Conservation (phyloP, 2,329 filamentous ascomycete genomes). For the Penicillium sp. region DNA sequence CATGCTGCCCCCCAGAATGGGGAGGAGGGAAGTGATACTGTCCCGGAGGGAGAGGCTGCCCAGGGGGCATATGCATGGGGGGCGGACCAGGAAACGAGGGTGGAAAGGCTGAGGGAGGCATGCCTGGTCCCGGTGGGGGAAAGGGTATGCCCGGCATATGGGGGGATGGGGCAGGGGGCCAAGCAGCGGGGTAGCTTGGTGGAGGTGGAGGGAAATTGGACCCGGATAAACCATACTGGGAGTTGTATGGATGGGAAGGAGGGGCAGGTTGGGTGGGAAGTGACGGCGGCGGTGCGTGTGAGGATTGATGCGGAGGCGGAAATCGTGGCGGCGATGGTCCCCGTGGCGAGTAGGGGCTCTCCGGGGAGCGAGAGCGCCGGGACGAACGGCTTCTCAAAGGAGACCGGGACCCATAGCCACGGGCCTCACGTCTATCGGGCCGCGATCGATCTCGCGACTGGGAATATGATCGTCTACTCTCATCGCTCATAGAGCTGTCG, state of each 20-base stretch:
- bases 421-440: constrained; percentile 18
- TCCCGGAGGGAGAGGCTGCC: constrained; percentile 31
- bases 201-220: constrained; percentile 29
- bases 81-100: constrained; percentile 26
- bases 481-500: constrained; percentile 33
- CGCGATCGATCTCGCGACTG: constrained; percentile 32
- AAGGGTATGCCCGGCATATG: constrained; percentile 26
- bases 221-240: constrained; percentile 13
- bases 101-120: constrained; percentile 24
- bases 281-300: constrained; percentile 16
- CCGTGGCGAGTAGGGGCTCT: constrained; percentile 35
- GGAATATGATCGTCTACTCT: constrained; percentile 30
- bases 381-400: constrained; percentile 27
- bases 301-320: constrained; percentile 22
- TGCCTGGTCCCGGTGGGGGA: constrained; percentile 16
- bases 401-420: constrained; percentile 28
- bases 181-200: constrained; percentile 35
- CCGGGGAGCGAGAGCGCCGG: constrained; percentile 29
- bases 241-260: constrained; percentile 18
- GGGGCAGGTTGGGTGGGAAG: constrained; percentile 16
- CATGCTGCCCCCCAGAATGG: constrained; percentile 25
- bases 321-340: constrained; percentile 24
- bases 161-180: constrained; percentile 37
- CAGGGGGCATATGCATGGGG: constrained; percentile 22
- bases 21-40: constrained; percentile 36